A percentile compares a stretch with the other conserved stretches of the same genome.
These are phyloP conservation scores for Apophysomyces trapeziformis DNA, from an alignment of 371 early-diverging fungal species.

Conservation along the genomic window DNA sequence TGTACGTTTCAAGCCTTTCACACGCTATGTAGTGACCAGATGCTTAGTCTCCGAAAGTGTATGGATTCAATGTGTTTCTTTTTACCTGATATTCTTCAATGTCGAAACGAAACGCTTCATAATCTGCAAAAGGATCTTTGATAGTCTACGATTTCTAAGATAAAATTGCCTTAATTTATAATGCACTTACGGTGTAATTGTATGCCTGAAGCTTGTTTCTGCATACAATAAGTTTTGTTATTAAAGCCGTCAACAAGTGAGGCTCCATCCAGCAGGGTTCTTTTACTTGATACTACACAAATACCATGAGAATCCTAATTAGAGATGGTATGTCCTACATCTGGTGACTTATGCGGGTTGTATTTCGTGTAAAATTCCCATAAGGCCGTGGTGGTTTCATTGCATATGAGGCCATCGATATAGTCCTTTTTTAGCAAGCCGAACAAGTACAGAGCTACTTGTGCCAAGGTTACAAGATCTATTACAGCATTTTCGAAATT, in stretches of 20 bases:
- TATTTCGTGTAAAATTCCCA: constrained; percentile 55
- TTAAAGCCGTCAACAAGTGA: constrained; percentile 58
- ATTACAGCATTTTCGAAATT: constrained; percentile 63
- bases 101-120: constrained; percentile 51
- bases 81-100: constrained; percentile 62
- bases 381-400: constrained; percentile 60
- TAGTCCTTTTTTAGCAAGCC: constrained; percentile 50
- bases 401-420: constrained; percentile 66
- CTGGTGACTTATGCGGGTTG: constrained; percentile 49
- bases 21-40: constrained; percentile 18
- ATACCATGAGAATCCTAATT: not conserved
- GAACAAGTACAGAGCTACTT: constrained; percentile 59
- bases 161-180: not conserved
- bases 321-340: constrained; percentile 35
- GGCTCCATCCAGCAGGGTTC: constrained; percentile 64
- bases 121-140: constrained; percentile 71
- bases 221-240: constrained; percentile 59
- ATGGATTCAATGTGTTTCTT: not conserved
- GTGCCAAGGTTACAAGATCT: constrained; percentile 56
- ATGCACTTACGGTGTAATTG: constrained; percentile 54
- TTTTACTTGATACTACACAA: constrained; percentile 31
- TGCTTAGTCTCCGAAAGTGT: not conserved
- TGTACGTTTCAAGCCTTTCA: constrained; percentile 35
- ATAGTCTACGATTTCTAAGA: constrained; percentile 31
- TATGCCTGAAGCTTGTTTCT: constrained; percentile 64